phyloP scores from a whole-genome alignment of 2,329 filamentous ascomycete species.

The Aspergillus texensis region DNA sequence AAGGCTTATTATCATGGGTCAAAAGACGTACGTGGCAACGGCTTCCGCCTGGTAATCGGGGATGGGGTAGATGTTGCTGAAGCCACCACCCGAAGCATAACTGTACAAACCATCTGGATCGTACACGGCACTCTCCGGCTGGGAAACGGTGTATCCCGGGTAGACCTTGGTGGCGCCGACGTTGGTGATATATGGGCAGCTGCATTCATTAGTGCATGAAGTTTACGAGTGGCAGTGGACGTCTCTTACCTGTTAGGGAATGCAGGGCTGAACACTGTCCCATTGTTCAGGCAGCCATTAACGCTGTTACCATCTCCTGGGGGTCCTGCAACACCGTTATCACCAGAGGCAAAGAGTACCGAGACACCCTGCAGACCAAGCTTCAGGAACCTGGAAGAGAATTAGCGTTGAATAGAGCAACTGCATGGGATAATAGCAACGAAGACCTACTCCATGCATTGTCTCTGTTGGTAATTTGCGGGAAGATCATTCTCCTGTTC shows the following conservation, averaged over 20 bases:
- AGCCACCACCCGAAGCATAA: constrained; percentile 9
- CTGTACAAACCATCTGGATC: constrained; percentile 1
- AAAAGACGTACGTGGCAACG: neutral
- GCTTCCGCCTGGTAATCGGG: constrained; percentile 10
- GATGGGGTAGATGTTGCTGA: constrained; percentile 14
- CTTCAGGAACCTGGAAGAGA: constrained; percentile 1
- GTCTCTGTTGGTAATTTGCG: constrained; percentile 4
- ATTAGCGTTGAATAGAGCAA: neutral
- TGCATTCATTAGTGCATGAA: neutral
- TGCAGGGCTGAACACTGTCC: constrained; percentile 9
- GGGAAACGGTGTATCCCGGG: constrained; percentile 3
- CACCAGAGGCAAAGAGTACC: constrained; percentile 10
- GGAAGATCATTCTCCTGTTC: constrained; percentile 9
- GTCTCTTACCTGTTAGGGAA: constrained; percentile 8
- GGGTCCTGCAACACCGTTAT: constrained; percentile 9
- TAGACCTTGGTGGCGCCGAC: constrained; percentile 11
- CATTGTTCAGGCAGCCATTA: constrained; percentile 10
- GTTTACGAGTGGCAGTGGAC: fast-evolving
- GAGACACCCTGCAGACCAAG: constrained; percentile 11
- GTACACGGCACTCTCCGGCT: constrained; percentile 9
- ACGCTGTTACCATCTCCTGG: neutral
- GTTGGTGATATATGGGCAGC: constrained; percentile 11
- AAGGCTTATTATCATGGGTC: fast-evolving
- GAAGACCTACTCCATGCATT: constrained; percentile 5
- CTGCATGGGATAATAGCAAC: neutral